Percentiles rank a stretch among this genome's conserved stretches.
Conservation (phyloP, 495 filamentous ascomycete species). For the Massariosphaeria phaeospora region DNA sequence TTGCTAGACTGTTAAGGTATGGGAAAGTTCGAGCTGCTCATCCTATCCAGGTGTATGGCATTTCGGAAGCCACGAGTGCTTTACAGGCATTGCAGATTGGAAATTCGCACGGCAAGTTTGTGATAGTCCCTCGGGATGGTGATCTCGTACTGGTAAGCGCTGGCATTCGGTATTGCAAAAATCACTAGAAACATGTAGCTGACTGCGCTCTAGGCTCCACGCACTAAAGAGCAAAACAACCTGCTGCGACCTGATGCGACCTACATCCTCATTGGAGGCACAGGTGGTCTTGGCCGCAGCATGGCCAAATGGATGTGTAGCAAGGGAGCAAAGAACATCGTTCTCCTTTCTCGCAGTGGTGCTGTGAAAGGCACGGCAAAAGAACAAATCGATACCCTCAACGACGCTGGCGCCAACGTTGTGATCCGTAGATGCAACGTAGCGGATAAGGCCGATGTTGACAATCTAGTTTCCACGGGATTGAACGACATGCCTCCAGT, state of each 20-base stretch:
- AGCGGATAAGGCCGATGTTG: constrained; percentile 2
- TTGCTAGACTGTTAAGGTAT: not conserved
- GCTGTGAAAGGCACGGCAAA: constrained; percentile 1
- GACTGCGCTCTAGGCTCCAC: not conserved
- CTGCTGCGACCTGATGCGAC: constrained; percentile 25
- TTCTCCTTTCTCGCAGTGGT: constrained; percentile 27
- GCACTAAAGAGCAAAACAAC: not conserved
- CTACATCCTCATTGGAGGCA: constrained; percentile 47
- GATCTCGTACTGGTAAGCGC: constrained; percentile 5
- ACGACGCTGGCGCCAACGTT: not conserved
- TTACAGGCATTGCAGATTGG: not conserved
- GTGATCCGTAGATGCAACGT: constrained; percentile 19
- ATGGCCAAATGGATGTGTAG: constrained; percentile 26
- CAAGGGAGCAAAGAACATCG: constrained; percentile 26
- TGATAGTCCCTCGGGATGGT: constrained; percentile 9
- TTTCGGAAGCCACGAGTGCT: not conserved
- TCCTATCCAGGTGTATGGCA: not conserved
- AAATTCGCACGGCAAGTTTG: not conserved
- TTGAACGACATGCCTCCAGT: constrained; percentile 13
- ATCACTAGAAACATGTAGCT: too few relatives aligned
- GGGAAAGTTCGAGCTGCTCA: not conserved
- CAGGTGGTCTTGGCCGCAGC: constrained; percentile 44
- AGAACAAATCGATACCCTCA: constrained; percentile 7
- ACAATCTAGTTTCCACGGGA: not conserved
- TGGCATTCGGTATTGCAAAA: too few relatives aligned